A percentile compares a stretch with the other conserved stretches of the same genome.
These are phyloP conservation scores for Ustilago shanxiensis DNA, from an alignment of 1,284 basidiomycete species.

Conservation along the genomic window DNA sequence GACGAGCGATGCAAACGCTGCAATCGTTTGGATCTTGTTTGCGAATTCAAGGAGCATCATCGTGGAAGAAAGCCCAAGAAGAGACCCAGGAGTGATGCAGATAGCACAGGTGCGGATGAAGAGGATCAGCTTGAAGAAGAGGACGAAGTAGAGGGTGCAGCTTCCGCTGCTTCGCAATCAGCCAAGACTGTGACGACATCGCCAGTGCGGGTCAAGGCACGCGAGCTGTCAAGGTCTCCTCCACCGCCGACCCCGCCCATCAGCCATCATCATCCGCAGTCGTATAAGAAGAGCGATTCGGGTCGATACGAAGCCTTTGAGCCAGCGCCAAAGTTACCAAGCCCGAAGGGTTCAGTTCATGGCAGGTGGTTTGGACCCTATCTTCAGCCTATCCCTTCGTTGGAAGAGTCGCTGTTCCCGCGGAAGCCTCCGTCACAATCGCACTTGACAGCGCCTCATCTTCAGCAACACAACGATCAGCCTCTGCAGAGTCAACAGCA, in stretches of 20 bases:
- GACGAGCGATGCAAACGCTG: conserved; percentile 51
- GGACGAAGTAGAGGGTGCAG: conserved; percentile 23
- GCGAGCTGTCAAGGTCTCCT: conserved; percentile 26
- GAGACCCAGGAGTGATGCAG: conserved; percentile 35
- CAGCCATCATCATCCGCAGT: conserved; percentile 16
- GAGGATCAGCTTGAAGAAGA: conserved; percentile 49
- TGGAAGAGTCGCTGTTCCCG: conserved; percentile 35
- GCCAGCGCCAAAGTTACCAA: conserved; percentile 39
- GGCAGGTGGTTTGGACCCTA: conserved; percentile 52
- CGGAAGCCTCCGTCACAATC: conserved; percentile 20
- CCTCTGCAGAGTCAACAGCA: conserved; percentile 1
- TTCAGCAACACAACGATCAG: conserved; percentile 10
- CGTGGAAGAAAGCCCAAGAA: conserved; percentile 54
- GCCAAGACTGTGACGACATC: conserved; percentile 16
- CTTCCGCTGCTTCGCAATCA: background rate
- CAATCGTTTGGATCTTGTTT: conserved; percentile 49
- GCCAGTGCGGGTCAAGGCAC: conserved; percentile 17
- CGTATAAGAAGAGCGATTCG: conserved; percentile 20
- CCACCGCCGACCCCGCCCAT: conserved; percentile 16
- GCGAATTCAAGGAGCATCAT: conserved; percentile 54
- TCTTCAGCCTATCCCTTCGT: conserved; percentile 36
- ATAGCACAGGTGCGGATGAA: conserved; percentile 37
- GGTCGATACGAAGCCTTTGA: conserved; percentile 22
- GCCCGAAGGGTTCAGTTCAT: conserved; percentile 39
- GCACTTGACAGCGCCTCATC: conserved; percentile 12